These are phyloP conservation scores for Trichoderma lentiforme DNA, from an alignment of 2,329 filamentous ascomycete genomes.

Conservation along the genomic window DNA sequence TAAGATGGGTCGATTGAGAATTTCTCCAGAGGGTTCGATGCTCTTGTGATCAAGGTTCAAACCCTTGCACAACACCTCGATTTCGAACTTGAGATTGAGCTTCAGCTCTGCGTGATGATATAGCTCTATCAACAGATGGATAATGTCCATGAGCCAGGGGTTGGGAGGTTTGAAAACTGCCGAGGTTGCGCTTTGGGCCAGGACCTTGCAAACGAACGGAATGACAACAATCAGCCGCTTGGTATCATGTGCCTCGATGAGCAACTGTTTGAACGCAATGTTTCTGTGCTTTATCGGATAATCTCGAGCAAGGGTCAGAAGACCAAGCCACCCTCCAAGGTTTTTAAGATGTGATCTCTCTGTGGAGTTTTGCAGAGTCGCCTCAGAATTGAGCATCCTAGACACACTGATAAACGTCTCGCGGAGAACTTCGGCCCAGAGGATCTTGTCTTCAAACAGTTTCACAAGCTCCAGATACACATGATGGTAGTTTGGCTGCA, in stretches of 20 bases:
- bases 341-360: constrained; percentile 91
- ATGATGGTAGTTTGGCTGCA: constrained; percentile 94
- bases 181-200: constrained; percentile 79
- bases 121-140: constrained; percentile 84
- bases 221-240: constrained; percentile 90
- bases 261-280: constrained; percentile 92
- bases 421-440: constrained; percentile 87
- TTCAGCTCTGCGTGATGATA: constrained; percentile 93
- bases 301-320: constrained; percentile 86
- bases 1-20: constrained; percentile 68
- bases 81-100: constrained; percentile 96
- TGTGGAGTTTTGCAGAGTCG: constrained; percentile 75
- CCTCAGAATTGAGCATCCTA: constrained; percentile 85
- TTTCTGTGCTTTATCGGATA: constrained; percentile 96
- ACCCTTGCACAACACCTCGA: constrained; percentile 94
- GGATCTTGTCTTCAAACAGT: constrained; percentile 70
- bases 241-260: constrained; percentile 90
- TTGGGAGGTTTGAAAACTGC: constrained; percentile 92
- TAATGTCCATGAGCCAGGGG: constrained; percentile 96
- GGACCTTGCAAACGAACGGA: constrained; percentile 94
- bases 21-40: constrained; percentile 82
- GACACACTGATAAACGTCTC: constrained; percentile 88
- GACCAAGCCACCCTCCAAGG: constrained; percentile 87
- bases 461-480: constrained; percentile 88
- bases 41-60: constrained; percentile 87